Base-by-base conservation (phyloP, 805 yeast genomes). In the Suhomyces sp. region DNA sequence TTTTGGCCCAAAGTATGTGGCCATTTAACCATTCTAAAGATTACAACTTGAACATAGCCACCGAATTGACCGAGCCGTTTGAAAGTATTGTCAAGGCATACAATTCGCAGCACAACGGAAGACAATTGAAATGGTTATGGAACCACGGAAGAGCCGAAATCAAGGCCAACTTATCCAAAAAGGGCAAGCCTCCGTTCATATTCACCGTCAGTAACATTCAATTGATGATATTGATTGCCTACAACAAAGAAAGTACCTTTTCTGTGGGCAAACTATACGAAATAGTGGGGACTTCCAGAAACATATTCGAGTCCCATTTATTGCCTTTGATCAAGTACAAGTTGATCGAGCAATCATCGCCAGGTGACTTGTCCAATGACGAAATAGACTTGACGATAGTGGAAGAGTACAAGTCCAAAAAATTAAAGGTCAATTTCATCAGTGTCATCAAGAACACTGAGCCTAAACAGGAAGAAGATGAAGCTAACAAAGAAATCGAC, bases 111-210 rank as follows among this genome's bases (percentile, higher is more conserved):
- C 97, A 93, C 68, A 82, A 77, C 55, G 97, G 97, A 10, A 81
- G 98, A 68, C 84, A 89, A 57, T 80, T 94, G 60, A 87, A 89
- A 64, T 94, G 99, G 99, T 80, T 93, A 53, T 94, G 97, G 97
- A 87, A 90, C 61, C 83, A 89, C 65, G 89, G 96, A 45, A 87
- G 93, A 67, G 94, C 96, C 54, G 99, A 94, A 67, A 71, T 94
- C 52, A 88, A 86, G 68, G 96, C 96, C 9, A 87, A 89, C 64
- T 79, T 91, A 56, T 81, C 93, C 5, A 85, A 86, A 59, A 85
- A 87, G 35, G 92, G 92, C 6, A 86, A 84, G 64, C 87, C 92
- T 4, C 91, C 96, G 46, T 89, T 86, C 63, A 75, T 79, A 20
- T 86, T 96, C 63, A 86, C 87, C 3, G 90, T 90, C 43, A 87